Base-by-base conservation (phyloP, 768 basidiomycete genomes). In the Rhodocollybia butyracea region DNA sequence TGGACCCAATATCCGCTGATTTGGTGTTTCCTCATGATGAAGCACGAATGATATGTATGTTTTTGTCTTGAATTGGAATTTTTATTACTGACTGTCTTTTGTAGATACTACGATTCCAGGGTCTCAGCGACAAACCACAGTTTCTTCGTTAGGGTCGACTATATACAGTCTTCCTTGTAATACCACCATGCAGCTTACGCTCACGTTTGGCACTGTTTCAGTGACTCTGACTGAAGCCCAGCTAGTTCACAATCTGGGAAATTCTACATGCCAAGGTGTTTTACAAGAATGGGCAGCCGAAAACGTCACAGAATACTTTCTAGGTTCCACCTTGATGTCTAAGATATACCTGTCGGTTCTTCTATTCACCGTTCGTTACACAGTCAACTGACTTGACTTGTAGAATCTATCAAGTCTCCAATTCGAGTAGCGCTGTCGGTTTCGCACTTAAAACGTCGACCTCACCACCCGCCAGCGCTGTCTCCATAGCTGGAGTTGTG, bases 261-360 rank as follows among this genome's bases (percentile, higher is more conserved):
- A 53, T 29, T 41, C 39, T 12, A 43, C 39, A 12, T 53, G 51
- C 34, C 6, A 41, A 30, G 51, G 51, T 19, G 39, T 43, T 11
- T 27, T 53, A 8, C 38, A 53, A n/a, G 51, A 53, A 42, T 53
- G 51, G 51, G 22, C 51, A 29, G 24, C 31, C 31, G 39, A 41
- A 2, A 41, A 29, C 13, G 41, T 41, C 15, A 43, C 39, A 22
- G 21, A 21, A 34, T 53, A 41, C 24, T 10, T 53, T 12, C 26
- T 53, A 31, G 51, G 51, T 15, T 8, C 39, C 22, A 41, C 26
- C 27, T n/a, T 41, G 1, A 53, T 53, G 21, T 41, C 51, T 2
- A 53, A 53, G 13, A 41, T 53, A 29, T 53, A 53, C 39, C n/a
- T 53, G 51, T 53, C n/a, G 21, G 51, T 53, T 13, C 31, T n/a